Base-by-base conservation (phyloP, 2,329 filamentous ascomycete genomes). In the Trichoderma sp. region DNA sequence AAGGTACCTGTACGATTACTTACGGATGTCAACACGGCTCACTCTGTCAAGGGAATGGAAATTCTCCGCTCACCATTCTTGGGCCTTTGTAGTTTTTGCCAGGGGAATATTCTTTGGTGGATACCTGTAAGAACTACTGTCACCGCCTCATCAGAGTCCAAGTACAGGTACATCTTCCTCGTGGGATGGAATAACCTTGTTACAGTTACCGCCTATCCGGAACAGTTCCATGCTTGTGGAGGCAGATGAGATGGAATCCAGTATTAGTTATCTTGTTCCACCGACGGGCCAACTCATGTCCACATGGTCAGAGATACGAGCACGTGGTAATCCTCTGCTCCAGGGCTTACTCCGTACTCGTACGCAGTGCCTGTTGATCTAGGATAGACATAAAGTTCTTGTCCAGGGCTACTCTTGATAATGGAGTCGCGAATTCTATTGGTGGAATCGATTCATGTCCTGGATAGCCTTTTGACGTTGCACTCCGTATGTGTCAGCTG, bases 101-200 rank as follows among this genome's bases (percentile, higher is more conserved):
- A 43, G 64, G 64, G 63, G 23, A 23, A 58, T 67, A 8, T 20
- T 58, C 15, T n/a, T n/a, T 58, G 50, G 64, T 67, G 64, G 64
- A 28, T 20, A 58, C 50, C 32, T 43, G 64, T 67, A 58, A 67
- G 64, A 67, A 39, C 64, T 58, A 58, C 64, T 43, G 50, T 58
- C 64, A 67, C 64, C 50, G 50, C 64, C 50, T 67, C 50, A 43
- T 28, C 9, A 5, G 32, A 20, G 39, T 20, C 11, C 62, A 32
- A 65, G 63, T 23, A 55, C 15, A 32, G 47, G 53, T 28, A 57
- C 50, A 28, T 58, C 20, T 28, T 11, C 50, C 23, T 58, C 23
- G 50, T 67, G 17, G 64, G 13, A 67, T 58, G 1, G 20, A 15
- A 17, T 58, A 55, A 17, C 47, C 63, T 36, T 34, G 63, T 50